Conservation (phyloP, 2,329 filamentous ascomycete species). For the Nothomitra cinnamomea region DNA sequence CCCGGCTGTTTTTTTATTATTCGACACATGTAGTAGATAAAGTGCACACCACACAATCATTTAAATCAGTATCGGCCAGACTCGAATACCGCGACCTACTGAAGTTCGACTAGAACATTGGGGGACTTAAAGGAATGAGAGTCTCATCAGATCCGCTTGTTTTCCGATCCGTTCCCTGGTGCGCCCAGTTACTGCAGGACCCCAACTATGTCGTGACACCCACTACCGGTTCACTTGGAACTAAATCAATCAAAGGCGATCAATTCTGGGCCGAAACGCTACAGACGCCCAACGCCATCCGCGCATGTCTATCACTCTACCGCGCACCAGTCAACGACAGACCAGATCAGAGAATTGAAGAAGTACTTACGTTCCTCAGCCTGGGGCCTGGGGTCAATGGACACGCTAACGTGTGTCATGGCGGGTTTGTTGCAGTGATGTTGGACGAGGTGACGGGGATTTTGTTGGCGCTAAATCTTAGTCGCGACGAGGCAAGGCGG, state of each 20-base stretch:
- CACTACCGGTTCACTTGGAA: constrained; percentile 20
- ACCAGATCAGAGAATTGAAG: constrained; percentile 11
- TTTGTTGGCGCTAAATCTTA: constrained; percentile 28
- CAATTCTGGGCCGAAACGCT: constrained; percentile 36
- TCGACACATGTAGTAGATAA: too few relatives aligned
- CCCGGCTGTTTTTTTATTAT: too few relatives aligned
- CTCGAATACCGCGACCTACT: too few relatives aligned
- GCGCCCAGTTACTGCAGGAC: constrained; percentile 25
- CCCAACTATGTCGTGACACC: constrained; percentile 24
- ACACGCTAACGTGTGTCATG: constrained; percentile 34
- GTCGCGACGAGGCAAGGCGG: constrained; percentile 23
- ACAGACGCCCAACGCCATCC: constrained; percentile 32
- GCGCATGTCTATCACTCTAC: constrained; percentile 28
- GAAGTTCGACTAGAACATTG: too few relatives aligned
- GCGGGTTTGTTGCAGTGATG: constrained; percentile 39
- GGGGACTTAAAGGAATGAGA: too few relatives aligned
- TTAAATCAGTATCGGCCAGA: too few relatives aligned
- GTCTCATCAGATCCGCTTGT: constrained; percentile 5
- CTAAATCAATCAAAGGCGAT: constrained; percentile 29
- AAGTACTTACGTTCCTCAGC: constrained; percentile 24
- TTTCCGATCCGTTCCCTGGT: constrained; percentile 32
- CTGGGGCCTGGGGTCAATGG: constrained; percentile 37
- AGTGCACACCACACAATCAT: too few relatives aligned
- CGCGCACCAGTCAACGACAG: constrained; percentile 18
- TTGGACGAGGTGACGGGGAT: constrained; percentile 41